Evolutionary conservation across 2,329 filamentous ascomycete genomes (phyloP).

Genomic region (Colletotrichum sp.): DNA sequence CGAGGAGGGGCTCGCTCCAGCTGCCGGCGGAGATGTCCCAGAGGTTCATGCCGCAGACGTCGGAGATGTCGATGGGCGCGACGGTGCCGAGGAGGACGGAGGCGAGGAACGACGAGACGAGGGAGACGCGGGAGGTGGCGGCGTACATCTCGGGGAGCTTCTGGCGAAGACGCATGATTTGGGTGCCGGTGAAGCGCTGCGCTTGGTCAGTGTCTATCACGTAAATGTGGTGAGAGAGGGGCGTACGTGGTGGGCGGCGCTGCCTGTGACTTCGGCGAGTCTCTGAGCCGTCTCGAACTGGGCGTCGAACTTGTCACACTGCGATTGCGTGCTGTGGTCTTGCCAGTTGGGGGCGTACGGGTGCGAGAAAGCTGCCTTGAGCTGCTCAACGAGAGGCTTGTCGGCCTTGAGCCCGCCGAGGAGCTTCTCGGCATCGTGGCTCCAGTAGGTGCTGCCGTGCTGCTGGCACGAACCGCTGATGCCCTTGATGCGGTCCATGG

Average conservation of each 20-base stretch:
- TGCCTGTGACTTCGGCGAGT: constrained; percentile 83
- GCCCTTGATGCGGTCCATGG: constrained; percentile 74
- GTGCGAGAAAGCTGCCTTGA: constrained; percentile 77
- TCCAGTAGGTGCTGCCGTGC: constrained; percentile 98
- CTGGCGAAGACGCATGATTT: constrained; percentile 87
- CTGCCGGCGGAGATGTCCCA: constrained; percentile 82
- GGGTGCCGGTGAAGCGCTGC: constrained; percentile 94
- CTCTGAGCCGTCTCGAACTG: constrained; percentile 68
- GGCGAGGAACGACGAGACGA: constrained; percentile 94
- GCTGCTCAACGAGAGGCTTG: constrained; percentile 73
- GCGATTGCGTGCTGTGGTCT: constrained; percentile 89
- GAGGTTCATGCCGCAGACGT: constrained; percentile 96
- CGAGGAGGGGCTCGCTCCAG: constrained; percentile 79
- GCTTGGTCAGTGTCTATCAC: constrained; percentile 1
- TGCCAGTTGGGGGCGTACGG: constrained; percentile 97
- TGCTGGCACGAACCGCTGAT: constrained; percentile 95
- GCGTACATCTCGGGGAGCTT: constrained; percentile 83
- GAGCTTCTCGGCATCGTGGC: constrained; percentile 66
- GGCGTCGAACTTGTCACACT: constrained; percentile 88
- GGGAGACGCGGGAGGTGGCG: constrained; percentile 82
- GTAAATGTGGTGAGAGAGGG: not conserved
- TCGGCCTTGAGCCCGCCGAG: constrained; percentile 65
- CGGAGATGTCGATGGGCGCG: constrained; percentile 90
- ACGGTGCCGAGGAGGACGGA: constrained; percentile 86
- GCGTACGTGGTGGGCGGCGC: constrained; percentile 90